A percentile compares a stretch with the other conserved stretches of the same genome.
These are phyloP conservation scores for Tulasnella calospora DNA, from an alignment of 768 basidiomycete species.

Conservation along the genomic window DNA sequence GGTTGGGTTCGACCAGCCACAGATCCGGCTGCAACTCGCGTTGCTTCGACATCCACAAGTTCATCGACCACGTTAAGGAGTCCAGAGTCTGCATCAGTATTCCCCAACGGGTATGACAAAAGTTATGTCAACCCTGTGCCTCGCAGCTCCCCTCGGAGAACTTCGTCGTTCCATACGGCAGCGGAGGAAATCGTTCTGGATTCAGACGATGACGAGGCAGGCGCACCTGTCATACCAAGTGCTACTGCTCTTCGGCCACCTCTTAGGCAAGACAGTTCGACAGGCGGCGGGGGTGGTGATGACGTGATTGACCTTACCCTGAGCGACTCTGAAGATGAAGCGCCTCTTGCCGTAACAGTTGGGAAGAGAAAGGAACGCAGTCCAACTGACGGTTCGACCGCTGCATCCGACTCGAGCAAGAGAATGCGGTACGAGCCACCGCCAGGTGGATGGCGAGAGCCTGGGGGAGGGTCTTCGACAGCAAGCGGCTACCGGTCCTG, in stretches of 20 bases:
- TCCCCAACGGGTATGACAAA: neutral
- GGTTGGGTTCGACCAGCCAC: conserved; percentile 50
- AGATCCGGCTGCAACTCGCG: neutral
- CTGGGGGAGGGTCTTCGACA: neutral
- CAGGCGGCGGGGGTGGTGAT: conserved; percentile 30
- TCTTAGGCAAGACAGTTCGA: neutral
- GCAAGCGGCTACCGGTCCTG: neutral
- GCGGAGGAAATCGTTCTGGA: conserved; percentile 66
- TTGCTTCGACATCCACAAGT: conserved; percentile 5
- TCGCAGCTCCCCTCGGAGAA: conserved; percentile 35
- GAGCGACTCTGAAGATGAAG: conserved; percentile 68
- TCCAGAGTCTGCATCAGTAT: neutral
- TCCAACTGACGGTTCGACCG: conserved; percentile 30
- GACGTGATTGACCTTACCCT: conserved; percentile 81
- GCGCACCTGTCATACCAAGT: conserved; percentile 37
- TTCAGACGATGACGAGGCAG: conserved; percentile 63
- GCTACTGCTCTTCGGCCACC: conserved; percentile 1
- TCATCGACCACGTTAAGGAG: neutral
- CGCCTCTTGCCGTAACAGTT: conserved; percentile 29
- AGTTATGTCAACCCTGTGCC: neutral
- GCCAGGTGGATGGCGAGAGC: neutral
- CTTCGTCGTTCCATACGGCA: conserved; percentile 36
- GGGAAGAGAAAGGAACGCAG: conserved; percentile 50
- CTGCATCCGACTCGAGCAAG: neutral
- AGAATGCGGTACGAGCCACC: neutral